Base-by-base conservation (phyloP, 225 moss, liverwort and hornwort species). In the Rhytidiadelphus loreus region DNA sequence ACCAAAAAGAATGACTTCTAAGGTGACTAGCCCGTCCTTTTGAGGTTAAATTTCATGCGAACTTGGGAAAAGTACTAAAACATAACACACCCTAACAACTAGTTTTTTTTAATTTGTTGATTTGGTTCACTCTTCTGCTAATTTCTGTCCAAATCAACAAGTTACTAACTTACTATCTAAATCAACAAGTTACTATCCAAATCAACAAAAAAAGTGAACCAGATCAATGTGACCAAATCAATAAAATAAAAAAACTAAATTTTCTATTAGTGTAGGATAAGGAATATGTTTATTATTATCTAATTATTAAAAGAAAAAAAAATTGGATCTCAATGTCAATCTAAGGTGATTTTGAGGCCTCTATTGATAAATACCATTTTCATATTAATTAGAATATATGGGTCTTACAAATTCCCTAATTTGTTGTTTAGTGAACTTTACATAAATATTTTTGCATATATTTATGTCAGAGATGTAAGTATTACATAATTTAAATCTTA, bases 1-100 rank as follows among this genome's bases (percentile, higher is more conserved):
- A 5, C 3, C 18, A 21, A 37, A 8, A 18, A 33, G 64, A n/a
- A n/a, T 68, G n/a, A 68, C 22, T 68, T 68, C 12, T 2, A 19
- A 2, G 8, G 35, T 35, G 5, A 35, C 1, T 1, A 63, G 4
- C 9, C 9, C 8, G 6, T 35, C 19, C 0, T 61, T 28, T 12
- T 29, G 3, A 7, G 16, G 4, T 64, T 65, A n/a, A n/a, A n/a
- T 22, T 68, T n/a, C 23, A 68, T 23, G 23, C 4, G 13, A 5
- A 39, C 13, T 39, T 39, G 13, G 2, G 39, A 69, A 68, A 70
- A 70, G 3, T 70, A 25, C 8, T 8, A 1, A 69, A 69, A 13
- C 7, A 41, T 69, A 41, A 39, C 24, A 39, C 24, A 39, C 13
- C 1, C 29, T 29, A 16, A 72, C 3, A 72, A 44, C 28, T 72